Evolutionary conservation across 305 asterid genomes (phyloP).

Genomic region (Fraxinus albicans): DNA sequence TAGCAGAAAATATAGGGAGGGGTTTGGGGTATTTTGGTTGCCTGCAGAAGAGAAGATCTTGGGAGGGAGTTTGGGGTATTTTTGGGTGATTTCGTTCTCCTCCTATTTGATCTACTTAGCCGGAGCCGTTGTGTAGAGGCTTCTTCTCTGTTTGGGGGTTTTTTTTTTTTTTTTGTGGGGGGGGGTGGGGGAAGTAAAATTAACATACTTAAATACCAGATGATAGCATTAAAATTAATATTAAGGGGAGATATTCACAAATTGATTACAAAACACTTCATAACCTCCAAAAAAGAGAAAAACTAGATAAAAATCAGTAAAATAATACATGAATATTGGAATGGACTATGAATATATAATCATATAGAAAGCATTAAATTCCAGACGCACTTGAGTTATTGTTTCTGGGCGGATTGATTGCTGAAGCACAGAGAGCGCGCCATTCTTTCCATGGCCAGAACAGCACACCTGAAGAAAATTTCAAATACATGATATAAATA

Average conservation of each 20-base stretch:
- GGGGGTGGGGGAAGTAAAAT: not conserved
- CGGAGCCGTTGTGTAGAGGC: no score
- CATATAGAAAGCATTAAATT: conserved; percentile 23
- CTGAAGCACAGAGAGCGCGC: conserved; percentile 88
- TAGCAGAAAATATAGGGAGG: no score
- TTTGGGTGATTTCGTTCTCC: no score
- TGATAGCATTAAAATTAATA: not conserved
- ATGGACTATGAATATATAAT: conserved; percentile 11
- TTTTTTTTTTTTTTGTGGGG: not conserved
- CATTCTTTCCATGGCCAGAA: conserved; percentile 99
- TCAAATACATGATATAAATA: conserved; percentile 22
- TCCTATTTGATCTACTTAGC: no score
- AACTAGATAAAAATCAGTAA: conserved; percentile 21
- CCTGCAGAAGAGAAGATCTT: no score
- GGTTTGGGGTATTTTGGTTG: no score
- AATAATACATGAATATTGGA: conserved; percentile 5
- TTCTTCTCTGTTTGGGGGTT: no score
- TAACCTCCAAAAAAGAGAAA: conserved; percentile 17
- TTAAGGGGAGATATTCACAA: conserved; percentile 5
- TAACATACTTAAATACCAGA: not conserved
- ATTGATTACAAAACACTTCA: conserved; percentile 17
- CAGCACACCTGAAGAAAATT: conserved; percentile 78
- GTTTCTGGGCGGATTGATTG: conserved; percentile 93
- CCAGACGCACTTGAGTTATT: conserved; percentile 72
- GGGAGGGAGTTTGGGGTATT: no score